These are phyloP conservation scores for Gaertneriomyces semiglobifer DNA, from an alignment of 192 early-diverging fungal species.

Conservation along the genomic window DNA sequence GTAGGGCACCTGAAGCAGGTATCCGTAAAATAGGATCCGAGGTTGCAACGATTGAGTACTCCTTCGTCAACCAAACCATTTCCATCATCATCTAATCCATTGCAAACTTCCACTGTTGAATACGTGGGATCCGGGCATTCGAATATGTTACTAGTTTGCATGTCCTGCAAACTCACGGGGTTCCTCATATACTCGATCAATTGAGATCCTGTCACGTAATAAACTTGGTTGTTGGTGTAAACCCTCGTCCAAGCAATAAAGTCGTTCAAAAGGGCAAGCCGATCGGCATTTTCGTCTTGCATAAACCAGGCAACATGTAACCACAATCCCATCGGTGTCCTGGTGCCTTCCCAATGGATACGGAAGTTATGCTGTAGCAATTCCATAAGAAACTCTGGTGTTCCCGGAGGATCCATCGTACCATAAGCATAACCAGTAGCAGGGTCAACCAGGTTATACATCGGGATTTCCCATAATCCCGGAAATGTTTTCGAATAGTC, in stretches of 20 bases:
- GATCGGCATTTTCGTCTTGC: slow-evolving; percentile 4
- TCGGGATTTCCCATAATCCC: slow-evolving; percentile 67
- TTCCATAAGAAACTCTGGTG: slow-evolving; percentile 32
- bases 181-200: slow-evolving; percentile 29
- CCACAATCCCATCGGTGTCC: slow-evolving; percentile 7
- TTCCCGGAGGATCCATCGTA: slow-evolving; percentile 51
- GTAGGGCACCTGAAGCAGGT: slow-evolving; percentile 35
- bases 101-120: slow-evolving; percentile 26
- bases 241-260: slow-evolving; percentile 23
- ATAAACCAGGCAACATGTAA: slow-evolving; percentile 6
- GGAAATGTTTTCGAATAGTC: slow-evolving; percentile 37
- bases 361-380: slow-evolving; percentile 46
- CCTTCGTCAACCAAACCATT: slow-evolving; percentile 32
- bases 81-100: slow-evolving; percentile 36
- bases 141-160: background rate
- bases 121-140: slow-evolving; percentile 2
- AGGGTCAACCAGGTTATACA: slow-evolving; percentile 53
- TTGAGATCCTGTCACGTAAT: slow-evolving; percentile 23
- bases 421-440: slow-evolving; percentile 39
- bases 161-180: slow-evolving; percentile 14
- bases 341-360: slow-evolving; percentile 13
- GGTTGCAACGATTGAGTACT: slow-evolving; percentile 6
- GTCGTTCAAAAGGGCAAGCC: slow-evolving; percentile 2
- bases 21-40: slow-evolving; percentile 9
- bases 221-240: slow-evolving; percentile 18